Conservation (phyloP, 164 flowering plant species). For the Macadamia tetraphylla region DNA sequence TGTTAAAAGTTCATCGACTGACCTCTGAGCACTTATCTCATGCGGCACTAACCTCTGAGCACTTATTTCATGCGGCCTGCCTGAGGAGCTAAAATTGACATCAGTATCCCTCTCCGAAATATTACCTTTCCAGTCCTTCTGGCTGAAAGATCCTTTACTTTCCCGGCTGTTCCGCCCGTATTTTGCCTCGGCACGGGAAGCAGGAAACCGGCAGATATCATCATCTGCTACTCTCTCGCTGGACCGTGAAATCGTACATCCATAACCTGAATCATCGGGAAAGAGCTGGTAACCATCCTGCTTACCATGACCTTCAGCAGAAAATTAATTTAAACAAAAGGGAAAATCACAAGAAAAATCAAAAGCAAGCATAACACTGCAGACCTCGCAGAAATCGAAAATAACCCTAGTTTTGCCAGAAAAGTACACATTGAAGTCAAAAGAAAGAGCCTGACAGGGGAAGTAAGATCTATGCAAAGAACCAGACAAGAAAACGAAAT, state of each 20-base stretch:
- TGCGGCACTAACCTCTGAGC: slow-evolving; percentile 43
- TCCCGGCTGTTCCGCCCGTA: slow-evolving; percentile 49
- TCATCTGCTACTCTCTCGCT: slow-evolving; percentile 54
- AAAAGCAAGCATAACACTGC: slow-evolving; percentile 15
- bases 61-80: slow-evolving; percentile 31
- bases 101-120: slow-evolving; percentile 35
- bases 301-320: slow-evolving; percentile 78
- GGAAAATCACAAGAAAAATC: slow-evolving; percentile 9
- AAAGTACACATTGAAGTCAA: not conserved
- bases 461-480: not conserved
- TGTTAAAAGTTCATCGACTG: slow-evolving; percentile 37
- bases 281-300: slow-evolving; percentile 70
- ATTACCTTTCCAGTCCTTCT: slow-evolving; percentile 54
- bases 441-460: not conserved
- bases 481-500: not conserved
- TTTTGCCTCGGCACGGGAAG: slow-evolving; percentile 44
- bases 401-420: not conserved
- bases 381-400: not conserved
- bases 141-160: slow-evolving; percentile 41
- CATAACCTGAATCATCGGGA: slow-evolving; percentile 53
- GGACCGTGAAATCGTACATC: slow-evolving; percentile 42
- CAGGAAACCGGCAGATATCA: slow-evolving; percentile 36
- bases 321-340: slow-evolving; percentile 19
- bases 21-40: slow-evolving; percentile 45
- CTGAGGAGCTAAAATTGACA: slow-evolving; percentile 27